A percentile compares a stretch with the other conserved stretches of the same genome.
Evolutionary conservation across 169 alveolate genomes (phyloP).

Genomic region (Cryptosporidium meleagridis): DNA sequence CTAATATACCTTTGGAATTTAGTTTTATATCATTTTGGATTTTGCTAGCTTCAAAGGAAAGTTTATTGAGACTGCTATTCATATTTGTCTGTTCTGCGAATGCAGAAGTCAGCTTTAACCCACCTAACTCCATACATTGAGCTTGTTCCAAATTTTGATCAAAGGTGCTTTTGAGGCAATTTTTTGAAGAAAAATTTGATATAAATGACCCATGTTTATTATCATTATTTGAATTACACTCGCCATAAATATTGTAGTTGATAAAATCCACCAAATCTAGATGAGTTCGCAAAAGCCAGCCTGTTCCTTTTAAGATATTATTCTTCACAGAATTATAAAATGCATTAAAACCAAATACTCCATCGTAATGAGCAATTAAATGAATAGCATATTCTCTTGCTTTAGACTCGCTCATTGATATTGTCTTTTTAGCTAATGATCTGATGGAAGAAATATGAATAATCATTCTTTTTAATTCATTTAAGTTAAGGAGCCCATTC

Average conservation of each 20-base stretch:
- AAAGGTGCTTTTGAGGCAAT: background rate
- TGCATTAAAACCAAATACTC: slow-evolving; percentile 71
- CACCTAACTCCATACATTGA: background rate
- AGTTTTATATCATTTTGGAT: background rate
- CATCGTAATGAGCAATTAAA: slow-evolving; percentile 72
- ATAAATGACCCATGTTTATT: background rate
- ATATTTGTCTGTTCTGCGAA: background rate
- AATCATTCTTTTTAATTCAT: slow-evolving; percentile 67
- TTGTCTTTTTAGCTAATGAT: slow-evolving; percentile 39
- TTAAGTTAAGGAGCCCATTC: slow-evolving; percentile 72
- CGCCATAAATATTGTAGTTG: background rate
- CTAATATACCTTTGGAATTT: background rate
- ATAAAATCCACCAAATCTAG: slow-evolving; percentile 61
- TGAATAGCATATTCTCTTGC: slow-evolving; percentile 74
- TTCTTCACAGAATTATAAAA: slow-evolving; percentile 50
- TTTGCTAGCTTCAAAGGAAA: background rate
- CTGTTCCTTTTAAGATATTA: slow-evolving; percentile 67
- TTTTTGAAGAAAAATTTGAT: background rate
- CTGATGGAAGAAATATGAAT: slow-evolving; percentile 65
- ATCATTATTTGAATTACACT: background rate
- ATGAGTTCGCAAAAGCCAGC: slow-evolving; percentile 70
- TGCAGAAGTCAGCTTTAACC: background rate
- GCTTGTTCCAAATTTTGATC: background rate
- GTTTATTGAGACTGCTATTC: background rate
- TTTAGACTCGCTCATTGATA: slow-evolving; percentile 41